Base-by-base conservation (phyloP, 2,329 filamentous ascomycete genomes). In the Aphanoascus verrucosus region DNA sequence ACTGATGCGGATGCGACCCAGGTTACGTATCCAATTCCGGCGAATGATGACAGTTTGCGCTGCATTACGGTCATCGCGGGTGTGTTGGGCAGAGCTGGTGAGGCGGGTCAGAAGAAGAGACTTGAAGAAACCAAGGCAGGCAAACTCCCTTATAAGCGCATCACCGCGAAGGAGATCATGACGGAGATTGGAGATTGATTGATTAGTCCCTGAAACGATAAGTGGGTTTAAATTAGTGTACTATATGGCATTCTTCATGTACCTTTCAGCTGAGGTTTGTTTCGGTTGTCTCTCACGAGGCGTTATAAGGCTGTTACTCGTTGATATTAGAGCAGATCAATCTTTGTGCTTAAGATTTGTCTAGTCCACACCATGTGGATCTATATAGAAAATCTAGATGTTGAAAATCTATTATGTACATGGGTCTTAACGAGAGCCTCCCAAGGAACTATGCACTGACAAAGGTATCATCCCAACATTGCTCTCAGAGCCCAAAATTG, bases 21-120 rank as follows among this genome's bases (percentile, higher is more conserved):
- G 81, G 89, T 97, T 49, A 97, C 93, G 3, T 98, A 98, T 67
- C 86, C 87, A 12, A 96, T 98, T 61, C 93, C 93, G 1, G 88
- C 88, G 49, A 98, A 98, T 68, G 93, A 98, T 66, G 93, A 98
- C 76, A 94, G 89, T 80, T 71, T 95, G 60, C 85, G 93, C 56
- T 84, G 84, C 59, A 79, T 89, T 48, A 81, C 85, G 61, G 77
- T 96, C 56, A 87, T 98, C 61, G 86, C 84, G 3, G 89, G 89
- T 51, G 84, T 93, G 1, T 77, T 98, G 37, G 91, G 90, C 40
- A 80, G 85, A 50, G 93, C 93, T 0, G 93, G 87, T 8, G 76
- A 94, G 72, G 75, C 79, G 50, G 93, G 93, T 37, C 83, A 89
- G 64, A 69, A 75, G 62, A 77, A 79, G 56, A 80, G 91, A 53